Evolutionary conservation across 345 rosid genomes (phyloP).

Genomic region (Iberis pinnata): DNA sequence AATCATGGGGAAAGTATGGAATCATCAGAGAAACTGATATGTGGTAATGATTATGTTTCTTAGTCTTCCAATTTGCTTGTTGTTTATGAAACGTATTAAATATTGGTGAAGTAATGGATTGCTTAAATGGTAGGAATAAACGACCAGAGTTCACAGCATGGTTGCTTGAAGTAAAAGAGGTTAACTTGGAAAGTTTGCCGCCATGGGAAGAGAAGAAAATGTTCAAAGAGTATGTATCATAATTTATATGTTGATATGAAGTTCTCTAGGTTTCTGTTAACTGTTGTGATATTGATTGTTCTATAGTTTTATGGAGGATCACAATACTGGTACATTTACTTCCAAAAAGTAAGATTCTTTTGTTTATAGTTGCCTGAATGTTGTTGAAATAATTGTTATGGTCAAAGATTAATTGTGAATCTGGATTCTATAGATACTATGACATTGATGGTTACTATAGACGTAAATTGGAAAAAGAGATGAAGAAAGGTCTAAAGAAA

Average conservation of each 20-base stretch:
- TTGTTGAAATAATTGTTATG: background rate
- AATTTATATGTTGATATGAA: background rate
- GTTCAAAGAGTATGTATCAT: constrained; percentile 65
- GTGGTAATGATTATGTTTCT: constrained; percentile 47
- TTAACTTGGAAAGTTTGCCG: constrained; percentile 82
- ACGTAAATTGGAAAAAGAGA: constrained; percentile 62
- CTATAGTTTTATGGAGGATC: constrained; percentile 94
- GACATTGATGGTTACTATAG: constrained; percentile 78
- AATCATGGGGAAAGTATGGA: constrained; percentile 94
- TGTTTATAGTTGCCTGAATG: too few relatives aligned
- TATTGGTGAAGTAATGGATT: constrained; percentile 4
- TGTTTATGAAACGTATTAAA: background rate
- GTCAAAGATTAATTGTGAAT: background rate
- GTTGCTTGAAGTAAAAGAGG: constrained; percentile 89
- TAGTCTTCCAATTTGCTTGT: background rate
- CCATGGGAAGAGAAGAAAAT: constrained; percentile 98
- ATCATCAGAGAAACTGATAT: constrained; percentile 87
- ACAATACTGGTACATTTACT: constrained; percentile 92
- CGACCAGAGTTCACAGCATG: constrained; percentile 99
- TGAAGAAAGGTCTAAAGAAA: constrained; percentile 61
- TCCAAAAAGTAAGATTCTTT: constrained; percentile 74
- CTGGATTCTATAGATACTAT: constrained; percentile 51
- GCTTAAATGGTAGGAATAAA: constrained; percentile 54
- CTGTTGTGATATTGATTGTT: background rate
- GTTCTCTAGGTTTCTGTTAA: background rate